phyloP scores from a whole-genome alignment of 371 early-diverging fungal species.

The Rhizopus stolonifer region DNA sequence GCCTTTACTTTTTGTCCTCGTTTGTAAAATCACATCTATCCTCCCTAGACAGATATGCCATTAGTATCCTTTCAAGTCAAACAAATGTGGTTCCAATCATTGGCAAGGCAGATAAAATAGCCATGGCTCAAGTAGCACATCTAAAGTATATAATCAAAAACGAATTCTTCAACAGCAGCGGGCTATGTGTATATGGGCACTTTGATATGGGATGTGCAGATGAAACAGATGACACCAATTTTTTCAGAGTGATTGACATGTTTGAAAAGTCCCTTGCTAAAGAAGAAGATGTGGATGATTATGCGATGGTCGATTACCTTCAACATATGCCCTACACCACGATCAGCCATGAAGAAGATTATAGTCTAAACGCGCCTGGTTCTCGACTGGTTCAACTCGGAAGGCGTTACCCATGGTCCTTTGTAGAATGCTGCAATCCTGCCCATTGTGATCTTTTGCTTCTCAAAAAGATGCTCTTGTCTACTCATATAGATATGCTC shows the following conservation, averaged over 20 bases:
- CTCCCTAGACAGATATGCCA: conserved; percentile 83
- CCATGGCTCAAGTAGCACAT: conserved; percentile 75
- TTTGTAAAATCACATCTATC: conserved; percentile 54
- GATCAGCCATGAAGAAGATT: conserved; percentile 28
- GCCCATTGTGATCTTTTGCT: conserved; percentile 79
- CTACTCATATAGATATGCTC: conserved; percentile 76
- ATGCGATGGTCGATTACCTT: conserved; percentile 36
- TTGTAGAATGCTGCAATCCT: conserved; percentile 82
- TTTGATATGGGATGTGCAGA: conserved; percentile 30
- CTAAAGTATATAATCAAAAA: conserved; percentile 72
- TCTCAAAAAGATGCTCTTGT: conserved; percentile 52
- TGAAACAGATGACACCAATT: conserved; percentile 20
- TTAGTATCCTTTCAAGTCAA: conserved; percentile 76
- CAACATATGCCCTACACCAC: conserved; percentile 66
- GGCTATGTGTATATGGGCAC: conserved; percentile 70
- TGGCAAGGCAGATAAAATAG: conserved; percentile 95
- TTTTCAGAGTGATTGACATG: conserved; percentile 20
- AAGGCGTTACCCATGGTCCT: conserved; percentile 97
- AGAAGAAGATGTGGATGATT: conserved; percentile 35
- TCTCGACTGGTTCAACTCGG: conserved; percentile 42
- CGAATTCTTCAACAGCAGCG: conserved; percentile 53
- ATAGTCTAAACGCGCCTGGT: not conserved
- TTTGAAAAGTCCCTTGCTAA: conserved; percentile 29
- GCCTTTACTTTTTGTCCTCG: conserved; percentile 92
- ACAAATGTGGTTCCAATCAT: conserved; percentile 96